A percentile compares a stretch with the other conserved stretches of the same genome.
Conservation (phyloP, 1,284 basidiomycete species). For the Cryptococcus amylolentus region DNA sequence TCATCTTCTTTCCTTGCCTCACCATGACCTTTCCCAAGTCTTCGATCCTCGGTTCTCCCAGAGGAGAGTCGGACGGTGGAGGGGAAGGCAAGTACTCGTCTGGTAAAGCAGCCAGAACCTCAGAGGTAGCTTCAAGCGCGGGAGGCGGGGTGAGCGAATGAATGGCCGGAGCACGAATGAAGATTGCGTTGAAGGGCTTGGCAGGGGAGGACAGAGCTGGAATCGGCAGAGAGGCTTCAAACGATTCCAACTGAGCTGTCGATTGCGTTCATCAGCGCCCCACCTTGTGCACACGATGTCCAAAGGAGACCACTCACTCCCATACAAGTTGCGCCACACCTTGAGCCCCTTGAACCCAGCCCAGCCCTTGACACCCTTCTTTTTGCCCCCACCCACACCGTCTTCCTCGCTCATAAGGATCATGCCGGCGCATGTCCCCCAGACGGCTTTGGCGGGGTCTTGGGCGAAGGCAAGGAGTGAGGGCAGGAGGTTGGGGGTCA, state of each 20-base stretch:
- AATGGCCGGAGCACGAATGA: slow-evolving; percentile 80
- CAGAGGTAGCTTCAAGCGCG: slow-evolving; percentile 2
- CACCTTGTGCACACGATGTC: not conserved
- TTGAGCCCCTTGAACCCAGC: slow-evolving; percentile 71
- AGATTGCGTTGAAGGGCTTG: slow-evolving; percentile 75
- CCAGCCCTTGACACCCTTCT: slow-evolving; percentile 62
- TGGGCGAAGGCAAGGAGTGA: slow-evolving; percentile 69
- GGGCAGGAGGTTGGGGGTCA: slow-evolving; percentile 71
- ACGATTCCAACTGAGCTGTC: slow-evolving; percentile 66
- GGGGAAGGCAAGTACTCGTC: slow-evolving; percentile 54
- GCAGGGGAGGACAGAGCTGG: slow-evolving; percentile 61
- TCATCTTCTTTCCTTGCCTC: slow-evolving; percentile 75
- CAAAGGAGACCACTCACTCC: slow-evolving; percentile 63
- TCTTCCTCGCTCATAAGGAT: slow-evolving; percentile 73
- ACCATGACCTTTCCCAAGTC: slow-evolving; percentile 77
- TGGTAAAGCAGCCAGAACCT: slow-evolving; percentile 71
- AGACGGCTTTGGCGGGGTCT: slow-evolving; percentile 65
- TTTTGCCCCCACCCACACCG: slow-evolving; percentile 68
- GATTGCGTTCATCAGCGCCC: not conserved
- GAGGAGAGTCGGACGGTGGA: slow-evolving; percentile 38
- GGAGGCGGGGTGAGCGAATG: slow-evolving; percentile 22
- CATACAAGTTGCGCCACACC: slow-evolving; percentile 75
- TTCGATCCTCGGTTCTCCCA: slow-evolving; percentile 37
- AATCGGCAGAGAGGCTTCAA: slow-evolving; percentile 72
- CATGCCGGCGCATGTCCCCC: slow-evolving; percentile 97